Evolutionary conservation across 495 filamentous ascomycete species (phyloP).

Genomic region (Sphaerosporella brunnea): DNA sequence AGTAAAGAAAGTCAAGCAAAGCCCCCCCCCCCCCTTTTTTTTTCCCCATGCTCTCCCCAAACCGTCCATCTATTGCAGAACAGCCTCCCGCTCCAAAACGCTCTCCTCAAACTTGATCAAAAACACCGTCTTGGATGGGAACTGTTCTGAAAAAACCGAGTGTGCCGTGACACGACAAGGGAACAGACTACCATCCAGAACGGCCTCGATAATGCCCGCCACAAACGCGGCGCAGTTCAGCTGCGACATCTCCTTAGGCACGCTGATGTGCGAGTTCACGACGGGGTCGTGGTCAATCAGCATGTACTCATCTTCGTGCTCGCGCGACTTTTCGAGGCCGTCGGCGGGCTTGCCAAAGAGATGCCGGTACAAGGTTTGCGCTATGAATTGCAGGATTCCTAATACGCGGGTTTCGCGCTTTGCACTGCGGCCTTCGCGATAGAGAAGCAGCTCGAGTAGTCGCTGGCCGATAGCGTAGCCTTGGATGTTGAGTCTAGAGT

Average conservation of each 20-base stretch:
- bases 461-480: slow-evolving; percentile 89
- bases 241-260: slow-evolving; percentile 87
- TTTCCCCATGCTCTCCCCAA: too few relatives aligned
- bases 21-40: too few relatives aligned
- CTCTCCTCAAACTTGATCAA: slow-evolving; percentile 73
- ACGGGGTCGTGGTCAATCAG: slow-evolving; percentile 92
- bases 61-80: slow-evolving; percentile 26
- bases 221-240: slow-evolving; percentile 93
- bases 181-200: slow-evolving; percentile 82
- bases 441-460: slow-evolving; percentile 85
- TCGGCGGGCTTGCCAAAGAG: slow-evolving; percentile 83
- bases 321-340: slow-evolving; percentile 72
- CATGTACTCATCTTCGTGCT: slow-evolving; percentile 89
- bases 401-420: slow-evolving; percentile 75
- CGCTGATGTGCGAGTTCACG: slow-evolving; percentile 79
- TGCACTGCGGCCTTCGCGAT: slow-evolving; percentile 49
- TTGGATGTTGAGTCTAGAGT: slow-evolving; percentile 71
- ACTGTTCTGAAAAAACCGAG: slow-evolving; percentile 66
- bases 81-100: slow-evolving; percentile 79
- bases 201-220: slow-evolving; percentile 86
- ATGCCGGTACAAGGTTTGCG: slow-evolving; percentile 73
- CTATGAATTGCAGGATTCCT: slow-evolving; percentile 83
- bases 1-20: too few relatives aligned
- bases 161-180: slow-evolving; percentile 81
- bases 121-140: slow-evolving; percentile 90